phyloP scores from a whole-genome alignment of 108 stramenopile species.

The Seminavis robusta region DNA sequence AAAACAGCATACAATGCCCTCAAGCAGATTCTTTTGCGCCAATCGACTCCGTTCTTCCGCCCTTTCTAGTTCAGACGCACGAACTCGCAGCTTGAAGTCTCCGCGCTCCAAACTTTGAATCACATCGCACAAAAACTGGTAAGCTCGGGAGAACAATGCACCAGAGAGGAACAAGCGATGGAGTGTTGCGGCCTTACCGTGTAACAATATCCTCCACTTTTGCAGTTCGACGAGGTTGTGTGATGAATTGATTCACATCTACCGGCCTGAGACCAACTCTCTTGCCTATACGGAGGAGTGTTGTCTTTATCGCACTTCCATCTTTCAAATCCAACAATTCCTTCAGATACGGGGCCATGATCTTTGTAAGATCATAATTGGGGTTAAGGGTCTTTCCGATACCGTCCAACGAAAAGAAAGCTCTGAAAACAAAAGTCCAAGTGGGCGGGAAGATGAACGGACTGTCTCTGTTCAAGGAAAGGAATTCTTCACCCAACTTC shows the following conservation, averaged over 20 bases:
- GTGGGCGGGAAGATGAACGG: conserved; percentile 97
- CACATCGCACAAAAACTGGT: background rate
- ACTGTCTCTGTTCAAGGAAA: conserved; percentile 84
- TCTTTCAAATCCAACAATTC: conserved; percentile 94
- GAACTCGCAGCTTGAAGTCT: conserved; percentile 90
- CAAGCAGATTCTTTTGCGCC: conserved; percentile 77
- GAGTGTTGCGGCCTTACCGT: conserved; percentile 27
- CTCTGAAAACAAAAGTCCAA: conserved; percentile 97
- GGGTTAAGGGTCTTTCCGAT: conserved; percentile 95
- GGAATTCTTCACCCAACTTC: conserved; percentile 84
- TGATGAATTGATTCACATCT: conserved; percentile 80
- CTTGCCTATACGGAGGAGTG: conserved; percentile 74
- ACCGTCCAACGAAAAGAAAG: conserved; percentile 96
- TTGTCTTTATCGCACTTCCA: conserved; percentile 85
- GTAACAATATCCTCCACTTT: conserved; percentile 77
- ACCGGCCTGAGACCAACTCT: conserved; percentile 81
- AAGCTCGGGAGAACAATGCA: background rate
- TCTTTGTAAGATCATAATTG: conserved; percentile 89
- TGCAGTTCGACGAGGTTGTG: conserved; percentile 82
- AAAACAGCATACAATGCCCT: conserved; percentile 63
- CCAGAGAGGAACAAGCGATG: too few relatives aligned
- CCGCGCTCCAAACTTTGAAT: conserved; percentile 75
- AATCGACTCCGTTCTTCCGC: conserved; percentile 81
- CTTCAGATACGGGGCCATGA: conserved; percentile 92
- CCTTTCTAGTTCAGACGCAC: conserved; percentile 89